Evolutionary conservation across 768 basidiomycete species (phyloP).

Genomic region (Rhizopogon rudus): DNA sequence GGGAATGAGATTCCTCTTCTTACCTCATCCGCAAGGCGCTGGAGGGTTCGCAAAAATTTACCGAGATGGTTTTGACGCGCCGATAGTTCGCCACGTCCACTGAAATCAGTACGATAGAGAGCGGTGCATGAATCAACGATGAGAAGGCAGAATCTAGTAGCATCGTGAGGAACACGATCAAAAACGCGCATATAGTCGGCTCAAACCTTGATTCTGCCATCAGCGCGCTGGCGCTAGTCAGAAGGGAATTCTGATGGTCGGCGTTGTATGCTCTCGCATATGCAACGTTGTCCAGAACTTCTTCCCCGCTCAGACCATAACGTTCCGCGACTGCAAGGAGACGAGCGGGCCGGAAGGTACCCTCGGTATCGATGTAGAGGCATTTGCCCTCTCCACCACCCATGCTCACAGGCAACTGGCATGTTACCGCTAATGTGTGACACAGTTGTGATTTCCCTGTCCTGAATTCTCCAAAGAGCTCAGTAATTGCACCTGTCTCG

Average conservation of each 20-base stretch:
- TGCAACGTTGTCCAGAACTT: constrained; percentile 96
- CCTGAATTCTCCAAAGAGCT: constrained; percentile 96
- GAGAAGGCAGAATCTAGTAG: constrained; percentile 82
- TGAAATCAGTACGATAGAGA: constrained; percentile 93
- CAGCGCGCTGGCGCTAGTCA: constrained; percentile 92
- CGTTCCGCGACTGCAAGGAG: constrained; percentile 93
- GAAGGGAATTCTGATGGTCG: constrained; percentile 88
- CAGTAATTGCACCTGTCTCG: constrained; percentile 97
- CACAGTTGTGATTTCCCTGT: constrained; percentile 98
- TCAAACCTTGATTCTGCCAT: constrained; percentile 95
- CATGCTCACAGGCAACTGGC: constrained; percentile 95
- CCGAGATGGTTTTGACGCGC: constrained; percentile 95
- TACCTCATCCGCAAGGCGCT: constrained; percentile 95
- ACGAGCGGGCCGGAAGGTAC: constrained; percentile 96
- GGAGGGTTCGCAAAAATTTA: constrained; percentile 89
- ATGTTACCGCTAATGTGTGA: constrained; percentile 96
- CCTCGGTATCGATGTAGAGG: constrained; percentile 98
- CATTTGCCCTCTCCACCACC: constrained; percentile 99
- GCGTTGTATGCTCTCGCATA: constrained; percentile 99
- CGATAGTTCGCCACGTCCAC: constrained; percentile 90
- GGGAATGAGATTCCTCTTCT: constrained; percentile 15
- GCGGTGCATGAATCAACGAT: constrained; percentile 97
- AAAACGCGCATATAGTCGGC: constrained; percentile 16
- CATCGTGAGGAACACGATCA: background rate
- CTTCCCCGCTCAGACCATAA: constrained; percentile 95